Evolutionary conservation across 176 grass and related monocot species (phyloP), one percentile per base, ranked within the genome.

Genomic region (Triticum monococcum): DNA sequence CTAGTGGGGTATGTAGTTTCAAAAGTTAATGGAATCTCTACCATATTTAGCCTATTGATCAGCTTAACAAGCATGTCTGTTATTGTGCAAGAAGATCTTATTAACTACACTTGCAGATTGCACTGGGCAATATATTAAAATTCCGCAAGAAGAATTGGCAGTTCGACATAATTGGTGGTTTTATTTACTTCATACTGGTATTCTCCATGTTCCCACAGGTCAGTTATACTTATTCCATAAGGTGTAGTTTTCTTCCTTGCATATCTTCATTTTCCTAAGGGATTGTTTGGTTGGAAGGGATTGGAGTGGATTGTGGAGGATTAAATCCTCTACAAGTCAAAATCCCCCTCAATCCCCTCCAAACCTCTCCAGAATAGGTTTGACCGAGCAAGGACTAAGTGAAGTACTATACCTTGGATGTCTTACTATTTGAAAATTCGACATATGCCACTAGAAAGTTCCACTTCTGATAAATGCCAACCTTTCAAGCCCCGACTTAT

Each of bases 101-200:
- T 92, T 83, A 79, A 33, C 75, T 79, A 45, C 67, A 68, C 66
- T 80, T 61, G 41, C 86, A 98, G 96, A 98, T 98, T 86, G 93
- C 96, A 68, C 81, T 98, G 43, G 93, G 93, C 25, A 98, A 98
- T 25, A 95, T 98, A 78, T 72, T 98, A 48, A 98, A 98, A 76
- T 98, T 98, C 57, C 88, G 96, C 32, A 95, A 94, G 87, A 98
- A 98, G 90, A 98, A 98, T 79, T 98, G 96, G 96, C 96, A 98
- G 83, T 98, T 98, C 71, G 96, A 98, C 74, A 90, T 83, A 82
- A 98, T 98, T 84, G 93, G 96, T 75, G 96, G 96, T 87, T 90
- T 98, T 87, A 98, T 98, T 75, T 98, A 98, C 93, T 98, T 98
- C 71, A 87, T 98, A 89, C 78, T 98, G 78, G 96, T 93, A 26